Conservation (phyloP, 495 filamentous ascomycete species). For the Lentithecium fluviatile region DNA sequence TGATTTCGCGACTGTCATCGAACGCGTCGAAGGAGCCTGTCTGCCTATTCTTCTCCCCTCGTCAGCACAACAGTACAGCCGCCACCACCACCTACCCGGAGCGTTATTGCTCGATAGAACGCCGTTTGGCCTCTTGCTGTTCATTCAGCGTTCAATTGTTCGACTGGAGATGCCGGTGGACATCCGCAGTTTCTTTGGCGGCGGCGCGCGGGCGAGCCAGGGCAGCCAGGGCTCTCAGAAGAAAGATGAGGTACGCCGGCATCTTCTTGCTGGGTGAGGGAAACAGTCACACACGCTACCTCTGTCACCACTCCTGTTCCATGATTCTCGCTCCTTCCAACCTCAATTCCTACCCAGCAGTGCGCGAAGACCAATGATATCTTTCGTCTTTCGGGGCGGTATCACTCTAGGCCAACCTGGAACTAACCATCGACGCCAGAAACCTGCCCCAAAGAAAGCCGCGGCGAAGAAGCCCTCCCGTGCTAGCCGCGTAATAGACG, state of each 20-base stretch:
- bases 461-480: conserved; percentile 23
- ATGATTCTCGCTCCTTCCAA: neutral
- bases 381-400: neutral
- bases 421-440: conserved; percentile 8
- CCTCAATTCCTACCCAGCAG: conserved; percentile 1
- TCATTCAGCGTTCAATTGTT: neutral
- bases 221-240: conserved; percentile 30
- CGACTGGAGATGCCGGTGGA: conserved; percentile 40
- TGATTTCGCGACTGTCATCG: conserved; percentile 22
- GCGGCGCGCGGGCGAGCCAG: conserved; percentile 30
- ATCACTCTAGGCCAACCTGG: neutral
- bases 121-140: neutral
- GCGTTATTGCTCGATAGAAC: neutral
- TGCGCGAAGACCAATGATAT: neutral
- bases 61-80: conserved; percentile 9
- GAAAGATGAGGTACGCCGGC: conserved; percentile 34
- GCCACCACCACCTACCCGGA: neutral
- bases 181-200: conserved; percentile 47
- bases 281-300: neutral
- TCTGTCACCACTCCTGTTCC: neutral
- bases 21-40: conserved; percentile 17
- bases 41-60: conserved; percentile 4
- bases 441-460: conserved; percentile 15
- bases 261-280: neutral
- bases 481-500: conserved; percentile 34